A percentile compares a stretch with the other conserved stretches of the same genome.
Conservation (phyloP, 169 alveolate species). For the Plasmodium cynomolgi region DNA sequence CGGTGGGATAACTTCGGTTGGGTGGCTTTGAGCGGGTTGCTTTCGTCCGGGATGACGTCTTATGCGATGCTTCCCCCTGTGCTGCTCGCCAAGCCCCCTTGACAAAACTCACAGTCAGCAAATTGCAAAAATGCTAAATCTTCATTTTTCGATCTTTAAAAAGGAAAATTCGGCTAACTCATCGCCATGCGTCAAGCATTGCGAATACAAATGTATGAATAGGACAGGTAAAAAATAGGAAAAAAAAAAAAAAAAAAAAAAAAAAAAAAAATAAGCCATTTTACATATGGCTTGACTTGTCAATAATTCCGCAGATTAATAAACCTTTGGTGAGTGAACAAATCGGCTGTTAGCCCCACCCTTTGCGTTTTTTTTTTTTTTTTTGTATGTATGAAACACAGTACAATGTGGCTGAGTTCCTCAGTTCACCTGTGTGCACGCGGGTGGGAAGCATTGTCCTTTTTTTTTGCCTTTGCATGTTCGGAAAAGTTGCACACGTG, state of each 20-base stretch:
- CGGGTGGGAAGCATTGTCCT: background rate
- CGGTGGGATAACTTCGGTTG: background rate
- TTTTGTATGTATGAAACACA: background rate
- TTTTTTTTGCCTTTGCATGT: constrained; percentile 12
- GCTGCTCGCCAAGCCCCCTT: background rate
- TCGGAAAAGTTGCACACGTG: background rate
- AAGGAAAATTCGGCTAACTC: background rate
- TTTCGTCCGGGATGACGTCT: background rate
- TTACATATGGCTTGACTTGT: background rate
- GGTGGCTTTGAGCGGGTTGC: background rate
- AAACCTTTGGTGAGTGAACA: background rate
- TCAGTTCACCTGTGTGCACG: background rate
- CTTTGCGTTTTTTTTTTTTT: background rate
- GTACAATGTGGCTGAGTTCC: background rate
- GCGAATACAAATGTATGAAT: background rate
- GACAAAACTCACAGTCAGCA: background rate
- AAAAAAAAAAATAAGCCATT: background rate
- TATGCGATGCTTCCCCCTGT: background rate
- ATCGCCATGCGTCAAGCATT: constrained; percentile 2
- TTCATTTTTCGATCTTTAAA: background rate
- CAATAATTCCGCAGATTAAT: background rate
- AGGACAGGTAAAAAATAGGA: background rate
- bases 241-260: background rate
- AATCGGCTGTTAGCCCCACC: background rate
- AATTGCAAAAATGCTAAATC: background rate